phyloP scores from a whole-genome alignment of 306 rosid species.

The Hylodesmum podocarpum region DNA sequence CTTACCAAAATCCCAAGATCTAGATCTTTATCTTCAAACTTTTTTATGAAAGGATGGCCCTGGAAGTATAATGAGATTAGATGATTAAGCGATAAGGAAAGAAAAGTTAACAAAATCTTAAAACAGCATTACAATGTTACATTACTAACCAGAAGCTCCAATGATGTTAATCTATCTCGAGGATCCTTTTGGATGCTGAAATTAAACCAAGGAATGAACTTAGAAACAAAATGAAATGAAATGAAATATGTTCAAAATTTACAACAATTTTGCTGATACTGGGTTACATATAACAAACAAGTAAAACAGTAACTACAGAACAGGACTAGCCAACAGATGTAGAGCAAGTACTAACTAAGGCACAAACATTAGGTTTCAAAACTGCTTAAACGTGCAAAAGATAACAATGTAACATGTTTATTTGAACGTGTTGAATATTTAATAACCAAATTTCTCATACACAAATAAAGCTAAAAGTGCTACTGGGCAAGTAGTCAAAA shows the following conservation, averaged over 20 bases:
- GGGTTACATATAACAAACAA: not conserved
- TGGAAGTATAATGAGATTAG: conserved; percentile 40
- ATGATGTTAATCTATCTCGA: conserved; percentile 64
- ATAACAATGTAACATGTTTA: not conserved
- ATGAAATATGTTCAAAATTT: conserved; percentile 3
- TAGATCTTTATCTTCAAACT: conserved; percentile 93
- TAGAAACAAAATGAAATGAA: not conserved
- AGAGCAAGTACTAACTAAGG: not conserved
- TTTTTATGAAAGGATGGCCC: conserved; percentile 93
- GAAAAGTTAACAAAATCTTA: not conserved
- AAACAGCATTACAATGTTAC: not conserved
- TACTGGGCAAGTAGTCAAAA: not conserved
- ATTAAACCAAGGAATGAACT: conserved; percentile 30
- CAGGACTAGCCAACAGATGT: not conserved
- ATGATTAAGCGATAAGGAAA: conserved; percentile 8
- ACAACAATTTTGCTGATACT: not conserved
- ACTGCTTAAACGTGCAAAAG: not conserved
- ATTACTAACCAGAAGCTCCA: conserved; percentile 87
- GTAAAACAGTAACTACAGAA: not conserved
- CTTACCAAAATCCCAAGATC: conserved; percentile 89
- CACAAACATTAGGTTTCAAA: not conserved
- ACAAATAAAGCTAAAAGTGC: not conserved
- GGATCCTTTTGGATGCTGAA: conserved; percentile 96
- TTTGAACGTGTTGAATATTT: not conserved
- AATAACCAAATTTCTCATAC: not conserved